Conservation (phyloP, 495 filamentous ascomycete species). For the Penicillium daleae region DNA sequence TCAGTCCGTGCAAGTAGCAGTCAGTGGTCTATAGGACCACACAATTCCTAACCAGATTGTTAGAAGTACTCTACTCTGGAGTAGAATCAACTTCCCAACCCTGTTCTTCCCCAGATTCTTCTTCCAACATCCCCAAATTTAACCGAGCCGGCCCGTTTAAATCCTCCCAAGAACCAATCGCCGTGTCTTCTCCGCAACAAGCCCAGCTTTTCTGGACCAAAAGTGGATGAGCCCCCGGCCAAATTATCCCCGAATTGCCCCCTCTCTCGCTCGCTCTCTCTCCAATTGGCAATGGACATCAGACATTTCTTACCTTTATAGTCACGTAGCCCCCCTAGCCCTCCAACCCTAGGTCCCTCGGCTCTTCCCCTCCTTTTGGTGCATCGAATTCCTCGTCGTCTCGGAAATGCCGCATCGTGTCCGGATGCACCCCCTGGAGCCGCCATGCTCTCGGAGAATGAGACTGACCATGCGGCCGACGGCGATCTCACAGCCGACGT, state of each 20-base stretch:
- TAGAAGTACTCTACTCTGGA: too few relatives aligned
- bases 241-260: not conserved
- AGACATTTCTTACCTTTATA: slow-evolving; percentile 3
- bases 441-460: slow-evolving; percentile 41
- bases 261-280: not conserved
- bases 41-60: too few relatives aligned
- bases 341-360: not conserved
- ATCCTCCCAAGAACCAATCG: slow-evolving; percentile 8
- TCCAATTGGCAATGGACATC: not conserved
- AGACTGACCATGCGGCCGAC: slow-evolving; percentile 26
- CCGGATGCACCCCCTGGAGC: slow-evolving; percentile 18
- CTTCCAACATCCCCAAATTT: slow-evolving; percentile 21
- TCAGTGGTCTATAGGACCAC: too few relatives aligned
- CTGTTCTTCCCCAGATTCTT: slow-evolving; percentile 22
- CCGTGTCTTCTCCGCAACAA: slow-evolving; percentile 13
- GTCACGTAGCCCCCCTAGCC: not conserved
- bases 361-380: slow-evolving; percentile 21
- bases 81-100: not conserved
- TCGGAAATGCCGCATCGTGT: slow-evolving; percentile 25
- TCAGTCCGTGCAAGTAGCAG: too few relatives aligned
- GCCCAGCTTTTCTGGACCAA: too few relatives aligned
- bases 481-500: slow-evolving; percentile 20
- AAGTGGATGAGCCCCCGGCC: not conserved
- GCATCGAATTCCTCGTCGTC: not conserved
- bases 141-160: slow-evolving; percentile 27